phyloP scores from a whole-genome alignment of 768 basidiomycete genomes.

The Tylopilus vinaceipallidus region DNA sequence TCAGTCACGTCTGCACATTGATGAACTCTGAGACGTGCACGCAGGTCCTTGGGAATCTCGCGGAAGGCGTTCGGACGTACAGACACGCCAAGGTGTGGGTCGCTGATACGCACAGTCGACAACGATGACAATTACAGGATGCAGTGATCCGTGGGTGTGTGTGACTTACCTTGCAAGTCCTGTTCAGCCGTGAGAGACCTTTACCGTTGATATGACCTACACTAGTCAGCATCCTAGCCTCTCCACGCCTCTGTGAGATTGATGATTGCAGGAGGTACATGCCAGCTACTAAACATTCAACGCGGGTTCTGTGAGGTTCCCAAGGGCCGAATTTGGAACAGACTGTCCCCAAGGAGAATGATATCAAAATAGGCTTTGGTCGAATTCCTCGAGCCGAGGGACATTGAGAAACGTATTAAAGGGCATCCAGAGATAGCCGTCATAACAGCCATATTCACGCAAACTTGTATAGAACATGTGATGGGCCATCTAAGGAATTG shows the following conservation, averaged over 20 bases:
- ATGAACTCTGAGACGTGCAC: slow-evolving; percentile 35
- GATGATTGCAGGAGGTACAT: slow-evolving; percentile 40
- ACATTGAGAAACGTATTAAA: slow-evolving; percentile 51
- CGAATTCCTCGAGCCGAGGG: slow-evolving; percentile 45
- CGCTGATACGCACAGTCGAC: slow-evolving; percentile 23
- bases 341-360: slow-evolving; percentile 46
- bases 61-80: slow-evolving; percentile 44
- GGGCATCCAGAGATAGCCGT: slow-evolving; percentile 52
- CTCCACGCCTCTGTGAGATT: slow-evolving; percentile 41
- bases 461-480: slow-evolving; percentile 52
- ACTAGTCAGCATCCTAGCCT: slow-evolving; percentile 43
- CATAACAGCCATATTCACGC: slow-evolving; percentile 43
- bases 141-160: too few species aligned
- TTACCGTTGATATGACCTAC: slow-evolving; percentile 23
- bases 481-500: slow-evolving; percentile 41
- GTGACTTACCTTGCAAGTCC: slow-evolving; percentile 5
- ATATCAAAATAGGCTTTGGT: slow-evolving; percentile 48
- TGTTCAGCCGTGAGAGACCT: slow-evolving; percentile 8
- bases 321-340: slow-evolving; percentile 40
- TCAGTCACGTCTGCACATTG: slow-evolving; percentile 35
- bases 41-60: slow-evolving; percentile 35
- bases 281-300: slow-evolving; percentile 27
- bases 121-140: neutral
- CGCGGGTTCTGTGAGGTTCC: slow-evolving; percentile 7
- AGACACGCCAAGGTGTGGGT: slow-evolving; percentile 43